These are phyloP conservation scores for Crassisporium funariophilum DNA, from an alignment of 768 basidiomycete species.

Conservation along the genomic window DNA sequence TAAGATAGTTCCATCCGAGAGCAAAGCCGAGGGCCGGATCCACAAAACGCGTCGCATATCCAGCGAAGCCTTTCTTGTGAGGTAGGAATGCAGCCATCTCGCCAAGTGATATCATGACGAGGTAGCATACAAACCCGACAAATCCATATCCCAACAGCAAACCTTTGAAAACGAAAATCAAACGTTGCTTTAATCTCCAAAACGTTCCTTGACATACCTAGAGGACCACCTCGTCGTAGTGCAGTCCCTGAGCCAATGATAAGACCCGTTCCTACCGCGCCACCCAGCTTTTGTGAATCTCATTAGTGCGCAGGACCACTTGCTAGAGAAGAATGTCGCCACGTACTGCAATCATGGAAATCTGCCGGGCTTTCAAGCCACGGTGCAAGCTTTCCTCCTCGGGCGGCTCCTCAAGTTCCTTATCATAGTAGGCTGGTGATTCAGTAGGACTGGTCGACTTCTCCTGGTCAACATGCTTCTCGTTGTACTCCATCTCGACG, in stretches of 20 bases:
- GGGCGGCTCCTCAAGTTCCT: constrained; percentile 35
- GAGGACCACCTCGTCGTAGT: constrained; percentile 54
- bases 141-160: constrained; percentile 43
- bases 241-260: constrained; percentile 64
- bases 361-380: constrained; percentile 52
- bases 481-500: constrained; percentile 25
- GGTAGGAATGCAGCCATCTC: constrained; percentile 56
- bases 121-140: constrained; percentile 58
- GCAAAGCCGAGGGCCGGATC: constrained; percentile 73
- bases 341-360: constrained; percentile 57
- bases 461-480: constrained; percentile 26
- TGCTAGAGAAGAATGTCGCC: background rate
- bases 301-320: background rate
- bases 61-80: constrained; percentile 62
- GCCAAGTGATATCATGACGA: constrained; percentile 58
- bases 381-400: constrained; percentile 43
- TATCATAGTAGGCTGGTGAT: constrained; percentile 16
- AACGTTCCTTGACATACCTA: constrained; percentile 33
- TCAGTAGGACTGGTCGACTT: constrained; percentile 22
- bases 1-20: constrained; percentile 64
- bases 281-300: constrained; percentile 38
- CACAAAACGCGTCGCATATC: constrained; percentile 65
- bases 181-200: background rate
- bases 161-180: constrained; percentile 20
- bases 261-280: constrained; percentile 56